Conservation (phyloP, 768 basidiomycete genomes). For the Pulveroboletus sp. region DNA sequence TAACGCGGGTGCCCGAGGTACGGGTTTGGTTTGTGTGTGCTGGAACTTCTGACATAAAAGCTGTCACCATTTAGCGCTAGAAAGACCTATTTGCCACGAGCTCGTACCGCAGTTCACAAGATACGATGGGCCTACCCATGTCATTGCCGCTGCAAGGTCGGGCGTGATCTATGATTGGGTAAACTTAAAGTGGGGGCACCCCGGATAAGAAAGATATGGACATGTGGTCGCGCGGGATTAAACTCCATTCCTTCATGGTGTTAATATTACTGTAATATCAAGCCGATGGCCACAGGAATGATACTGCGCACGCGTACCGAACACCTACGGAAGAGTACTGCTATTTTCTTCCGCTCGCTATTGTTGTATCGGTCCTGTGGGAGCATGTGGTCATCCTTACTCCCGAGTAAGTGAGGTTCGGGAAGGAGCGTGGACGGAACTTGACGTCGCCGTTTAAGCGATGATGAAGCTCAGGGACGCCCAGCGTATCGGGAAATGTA, state of each 20-base stretch:
- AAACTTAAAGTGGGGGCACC: slow-evolving; percentile 12
- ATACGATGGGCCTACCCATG: neutral
- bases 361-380: slow-evolving; percentile 12
- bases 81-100: slow-evolving; percentile 15
- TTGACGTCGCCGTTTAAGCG: slow-evolving; percentile 21
- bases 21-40: neutral
- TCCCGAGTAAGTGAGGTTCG: slow-evolving; percentile 9
- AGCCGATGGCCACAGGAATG: slow-evolving; percentile 5
- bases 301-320: neutral
- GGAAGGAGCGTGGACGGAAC: slow-evolving; percentile 14
- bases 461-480: slow-evolving; percentile 21
- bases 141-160: slow-evolving; percentile 11
- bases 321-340: slow-evolving; percentile 15
- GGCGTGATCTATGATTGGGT: slow-evolving; percentile 15
- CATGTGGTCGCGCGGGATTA: too few species aligned
- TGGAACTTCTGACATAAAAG: slow-evolving; percentile 7
- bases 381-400: slow-evolving; percentile 7
- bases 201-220: slow-evolving; percentile 6
- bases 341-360: slow-evolving; percentile 15
- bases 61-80: slow-evolving; percentile 11
- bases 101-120: slow-evolving; percentile 15
- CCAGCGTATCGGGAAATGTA: slow-evolving; percentile 25
- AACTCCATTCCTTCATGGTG: slow-evolving; percentile 1
- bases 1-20: slow-evolving; percentile 18
- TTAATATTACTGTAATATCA: neutral